Conservation (phyloP, 148 eudicot species). For the Agrostemma githago region DNA sequence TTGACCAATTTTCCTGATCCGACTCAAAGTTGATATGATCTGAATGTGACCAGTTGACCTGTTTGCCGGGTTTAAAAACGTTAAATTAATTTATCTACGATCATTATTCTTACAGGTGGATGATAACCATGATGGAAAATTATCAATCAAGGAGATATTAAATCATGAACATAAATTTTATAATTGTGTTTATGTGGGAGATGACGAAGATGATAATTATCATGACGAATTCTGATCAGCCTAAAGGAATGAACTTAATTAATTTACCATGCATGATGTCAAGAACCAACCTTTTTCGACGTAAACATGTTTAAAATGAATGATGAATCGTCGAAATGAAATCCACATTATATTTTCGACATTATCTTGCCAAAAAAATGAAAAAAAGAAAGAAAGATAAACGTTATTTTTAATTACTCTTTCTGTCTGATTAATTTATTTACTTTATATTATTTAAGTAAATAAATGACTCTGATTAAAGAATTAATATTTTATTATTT, state of each 20-base stretch:
- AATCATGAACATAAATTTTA: conserved; percentile 28
- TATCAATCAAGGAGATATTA: conserved; percentile 22
- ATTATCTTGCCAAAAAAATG: too few relatives aligned
- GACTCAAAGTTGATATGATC: too few relatives aligned
- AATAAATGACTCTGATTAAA: too few relatives aligned
- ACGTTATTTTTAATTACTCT: too few relatives aligned
- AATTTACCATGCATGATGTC: neutral
- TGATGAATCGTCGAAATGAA: neutral
- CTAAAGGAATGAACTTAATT: neutral
- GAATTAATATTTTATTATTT: too few relatives aligned
- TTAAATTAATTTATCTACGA: too few relatives aligned
- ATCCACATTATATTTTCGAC: neutral
- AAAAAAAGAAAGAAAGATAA: too few relatives aligned
- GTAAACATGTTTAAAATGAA: neutral
- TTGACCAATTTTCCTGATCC: too few relatives aligned
- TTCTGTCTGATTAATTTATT: too few relatives aligned
- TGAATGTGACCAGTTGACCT: too few relatives aligned
- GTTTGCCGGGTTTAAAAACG: too few relatives aligned
- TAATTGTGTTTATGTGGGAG: conserved; percentile 26
- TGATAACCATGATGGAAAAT: conserved; percentile 22
- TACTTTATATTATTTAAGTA: too few relatives aligned
- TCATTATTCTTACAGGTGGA: conserved; percentile 14
- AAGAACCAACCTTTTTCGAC: neutral
- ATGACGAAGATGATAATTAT: conserved; percentile 19
- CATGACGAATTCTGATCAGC: conserved; percentile 29